Evolutionary conservation across 2,329 filamentous ascomycete species (phyloP).

Genomic region (Cercospora sp.): DNA sequence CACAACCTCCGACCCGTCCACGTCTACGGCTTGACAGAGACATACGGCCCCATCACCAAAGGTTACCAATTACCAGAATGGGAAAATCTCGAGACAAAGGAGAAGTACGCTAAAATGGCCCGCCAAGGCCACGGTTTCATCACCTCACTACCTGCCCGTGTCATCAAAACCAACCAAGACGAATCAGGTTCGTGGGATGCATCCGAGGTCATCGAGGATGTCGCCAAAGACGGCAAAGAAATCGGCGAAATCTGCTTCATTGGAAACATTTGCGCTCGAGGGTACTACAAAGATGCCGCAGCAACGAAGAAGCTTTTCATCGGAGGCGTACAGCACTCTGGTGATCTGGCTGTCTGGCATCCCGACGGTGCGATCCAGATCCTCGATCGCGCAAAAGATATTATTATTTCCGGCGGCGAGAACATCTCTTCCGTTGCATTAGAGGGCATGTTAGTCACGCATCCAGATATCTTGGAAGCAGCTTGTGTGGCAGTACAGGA

Average conservation of each 20-base stretch:
- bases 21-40: constrained; percentile 85
- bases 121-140: constrained; percentile 91
- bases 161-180: constrained; percentile 76
- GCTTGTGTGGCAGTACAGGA: constrained; percentile 87
- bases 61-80: constrained; percentile 85
- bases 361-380: constrained; percentile 89
- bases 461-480: constrained; percentile 86
- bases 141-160: constrained; percentile 73
- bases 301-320: constrained; percentile 85
- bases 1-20: constrained; percentile 90
- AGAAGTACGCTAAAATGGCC: constrained; percentile 88
- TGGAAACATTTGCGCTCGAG: constrained; percentile 89
- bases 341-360: constrained; percentile 92
- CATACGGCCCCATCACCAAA: constrained; percentile 93
- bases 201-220: constrained; percentile 64
- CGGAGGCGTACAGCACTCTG: constrained; percentile 83
- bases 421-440: constrained; percentile 95
- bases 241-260: constrained; percentile 83
- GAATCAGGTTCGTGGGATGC: constrained; percentile 33
- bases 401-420: constrained; percentile 96
- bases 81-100: constrained; percentile 69
- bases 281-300: constrained; percentile 85
- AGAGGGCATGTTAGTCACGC: constrained; percentile 83
- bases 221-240: constrained; percentile 68
- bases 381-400: constrained; percentile 91